Base-by-base conservation (phyloP, 1,139 yeast genomes). In the Candida sp. region DNA sequence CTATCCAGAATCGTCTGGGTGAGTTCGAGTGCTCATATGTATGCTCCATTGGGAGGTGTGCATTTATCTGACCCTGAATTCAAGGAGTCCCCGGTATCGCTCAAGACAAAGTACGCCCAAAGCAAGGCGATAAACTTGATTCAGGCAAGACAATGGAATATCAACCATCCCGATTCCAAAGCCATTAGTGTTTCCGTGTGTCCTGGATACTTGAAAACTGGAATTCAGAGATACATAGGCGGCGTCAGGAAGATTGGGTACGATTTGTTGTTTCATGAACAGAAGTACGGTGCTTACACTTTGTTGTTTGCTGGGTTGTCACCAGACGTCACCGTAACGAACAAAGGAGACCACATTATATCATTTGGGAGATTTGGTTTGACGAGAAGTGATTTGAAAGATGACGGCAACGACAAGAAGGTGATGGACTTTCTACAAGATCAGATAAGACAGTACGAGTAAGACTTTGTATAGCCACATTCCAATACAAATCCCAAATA, bases 131-230 rank as follows among this genome's bases (percentile, higher is more conserved):
- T 74, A 35, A 72, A 73, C 53, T 63, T 75, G 22, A 66, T 71
- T 44, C 80, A 77, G 55, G 72, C 81, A 0, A 63, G 68, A 22
- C 65, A 70, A 12, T 80, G 82, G 78, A 64, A 75, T 2, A 56
- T 60, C 26, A 54, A 62, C 26, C 73, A 78, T 51, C 64, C 68
- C 4, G 64, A 65, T 3, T 85, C 8, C 56, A 68, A 78, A 28
- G 66, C 72, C 44, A 69, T 75, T 37, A 63, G 71, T 2, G 63
- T 76, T 1, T 68, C 70, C n/a, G 23, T 55, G 11, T 77, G 80
- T 59, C 86, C 86, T 1, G 87, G 86, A 2, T 59, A 63, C 40
- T 56, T 81, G 31, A 59, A 56, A 9, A 69, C 83, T 2, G 83
- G 77, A 2, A 59, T 83, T 33, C 66, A 67, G 26, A 71, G 83